Percentiles rank a stretch among this genome's conserved stretches.
Evolutionary conservation across 352 stramenopile species (phyloP).

Genomic region (Pelagophyceae sp.): DNA sequence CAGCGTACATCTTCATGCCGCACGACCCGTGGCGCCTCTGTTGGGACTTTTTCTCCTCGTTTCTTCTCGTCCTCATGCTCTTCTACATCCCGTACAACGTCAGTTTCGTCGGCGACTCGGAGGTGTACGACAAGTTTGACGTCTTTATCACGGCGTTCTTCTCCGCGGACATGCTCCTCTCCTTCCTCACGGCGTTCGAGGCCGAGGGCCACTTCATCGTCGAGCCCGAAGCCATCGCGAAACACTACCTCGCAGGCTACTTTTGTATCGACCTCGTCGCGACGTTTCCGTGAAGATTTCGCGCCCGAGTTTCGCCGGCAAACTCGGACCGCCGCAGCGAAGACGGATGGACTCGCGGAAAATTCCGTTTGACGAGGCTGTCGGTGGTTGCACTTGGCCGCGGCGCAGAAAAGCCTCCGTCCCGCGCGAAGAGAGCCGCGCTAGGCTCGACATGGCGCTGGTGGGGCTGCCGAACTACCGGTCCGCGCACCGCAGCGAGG

Average conservation of each 20-base stretch:
- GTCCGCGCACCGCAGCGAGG: no score
- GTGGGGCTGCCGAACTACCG: no score
- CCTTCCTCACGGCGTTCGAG: slow-evolving; percentile 4
- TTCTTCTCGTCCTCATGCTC: background rate
- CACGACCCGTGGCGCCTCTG: background rate
- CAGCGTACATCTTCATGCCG: background rate
- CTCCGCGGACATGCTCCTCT: background rate
- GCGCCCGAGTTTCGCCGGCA: background rate
- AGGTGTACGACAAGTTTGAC: background rate
- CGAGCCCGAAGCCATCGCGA: background rate
- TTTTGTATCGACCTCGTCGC: slow-evolving; percentile 5
- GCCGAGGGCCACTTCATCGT: background rate
- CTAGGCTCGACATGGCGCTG: no score
- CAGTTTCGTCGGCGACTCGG: background rate
- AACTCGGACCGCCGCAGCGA: no score
- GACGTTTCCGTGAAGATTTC: background rate
- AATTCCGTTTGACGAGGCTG: no score
- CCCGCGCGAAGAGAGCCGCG: no score
- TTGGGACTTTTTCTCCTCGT: background rate
- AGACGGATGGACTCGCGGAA: no score
- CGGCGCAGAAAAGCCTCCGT: no score
- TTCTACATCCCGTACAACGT: slow-evolving; percentile 10
- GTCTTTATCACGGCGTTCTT: background rate
- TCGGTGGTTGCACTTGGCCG: no score
- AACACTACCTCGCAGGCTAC: background rate